These are phyloP conservation scores for Echeveria elegans DNA, from an alignment of 164 flowering plant species.

Conservation along the genomic window DNA sequence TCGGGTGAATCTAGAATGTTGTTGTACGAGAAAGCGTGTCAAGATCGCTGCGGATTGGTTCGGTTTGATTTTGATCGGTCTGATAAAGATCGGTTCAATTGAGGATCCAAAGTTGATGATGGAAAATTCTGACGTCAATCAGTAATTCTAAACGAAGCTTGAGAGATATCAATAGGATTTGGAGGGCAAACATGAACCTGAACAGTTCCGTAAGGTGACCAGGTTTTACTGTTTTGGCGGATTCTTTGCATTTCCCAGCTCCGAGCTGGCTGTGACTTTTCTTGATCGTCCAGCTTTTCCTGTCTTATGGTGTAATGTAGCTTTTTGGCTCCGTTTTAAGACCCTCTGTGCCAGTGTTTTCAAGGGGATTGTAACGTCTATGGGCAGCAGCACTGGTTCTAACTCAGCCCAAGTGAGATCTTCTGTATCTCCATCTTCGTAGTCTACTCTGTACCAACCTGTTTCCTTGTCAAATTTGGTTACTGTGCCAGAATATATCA, in stretches of 20 bases:
- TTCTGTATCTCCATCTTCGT: slow-evolving; percentile 85
- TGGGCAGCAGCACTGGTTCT: slow-evolving; percentile 48
- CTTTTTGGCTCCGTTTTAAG: slow-evolving; percentile 33
- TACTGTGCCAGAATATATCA: slow-evolving; percentile 47
- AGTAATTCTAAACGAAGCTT: too few relatives aligned
- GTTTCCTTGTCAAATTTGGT: slow-evolving; percentile 50
- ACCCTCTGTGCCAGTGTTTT: slow-evolving; percentile 44
- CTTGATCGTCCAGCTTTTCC: slow-evolving; percentile 6
- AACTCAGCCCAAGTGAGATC: slow-evolving; percentile 83
- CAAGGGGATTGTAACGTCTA: slow-evolving; percentile 59
- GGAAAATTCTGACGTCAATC: too few relatives aligned
- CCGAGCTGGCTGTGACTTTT: background rate
- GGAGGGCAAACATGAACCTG: too few relatives aligned
- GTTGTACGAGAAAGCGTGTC: background rate
- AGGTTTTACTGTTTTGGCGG: slow-evolving; percentile 14
- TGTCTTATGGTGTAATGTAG: background rate
- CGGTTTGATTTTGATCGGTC: background rate
- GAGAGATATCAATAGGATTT: too few relatives aligned
- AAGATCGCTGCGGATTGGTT: background rate
- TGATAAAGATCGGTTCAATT: background rate
- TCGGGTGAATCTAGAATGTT: background rate
- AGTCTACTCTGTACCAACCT: slow-evolving; percentile 79
- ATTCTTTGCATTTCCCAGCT: background rate
- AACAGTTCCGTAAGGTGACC: too few relatives aligned
- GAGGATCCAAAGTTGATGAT: too few relatives aligned